Percentiles rank a stretch among this genome's conserved stretches.
phyloP scores from a whole-genome alignment of 176 grass and related monocot species.

The Phoenix dactylifera region DNA sequence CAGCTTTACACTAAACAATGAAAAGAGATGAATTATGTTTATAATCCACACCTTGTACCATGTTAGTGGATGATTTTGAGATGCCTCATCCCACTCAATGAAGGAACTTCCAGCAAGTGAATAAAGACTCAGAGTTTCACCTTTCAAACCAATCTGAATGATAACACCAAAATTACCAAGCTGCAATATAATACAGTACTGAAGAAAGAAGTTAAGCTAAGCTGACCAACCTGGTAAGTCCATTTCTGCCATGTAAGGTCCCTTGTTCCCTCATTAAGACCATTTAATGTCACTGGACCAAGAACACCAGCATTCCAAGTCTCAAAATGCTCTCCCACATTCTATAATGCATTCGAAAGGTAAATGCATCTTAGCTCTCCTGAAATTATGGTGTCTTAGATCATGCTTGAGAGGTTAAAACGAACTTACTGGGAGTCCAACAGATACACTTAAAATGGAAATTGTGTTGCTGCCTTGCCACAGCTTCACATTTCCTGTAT shows the following conservation, averaged over 20 bases:
- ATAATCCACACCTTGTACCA: constrained; percentile 72
- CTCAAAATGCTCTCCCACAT: constrained; percentile 94
- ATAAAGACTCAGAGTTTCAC: constrained; percentile 77
- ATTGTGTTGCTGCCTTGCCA: constrained; percentile 78
- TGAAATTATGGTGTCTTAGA: too few species aligned
- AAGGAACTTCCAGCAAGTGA: constrained; percentile 78
- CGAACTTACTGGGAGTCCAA: constrained; percentile 86
- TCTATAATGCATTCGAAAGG: constrained; percentile 33
- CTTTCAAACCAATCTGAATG: constrained; percentile 80
- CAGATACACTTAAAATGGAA: constrained; percentile 88
- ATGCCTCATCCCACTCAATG: constrained; percentile 74
- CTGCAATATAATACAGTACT: neutral
- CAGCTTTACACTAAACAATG: too few species aligned
- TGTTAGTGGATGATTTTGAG: constrained; percentile 74
- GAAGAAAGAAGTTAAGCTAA: neutral
- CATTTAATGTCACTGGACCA: constrained; percentile 73
- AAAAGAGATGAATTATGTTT: too few species aligned
- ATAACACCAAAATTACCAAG: constrained; percentile 14
- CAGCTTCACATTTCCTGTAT: constrained; percentile 60
- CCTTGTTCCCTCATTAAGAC: constrained; percentile 84
- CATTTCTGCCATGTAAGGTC: constrained; percentile 98
- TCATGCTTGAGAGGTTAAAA: neutral
- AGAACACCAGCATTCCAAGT: constrained; percentile 99
- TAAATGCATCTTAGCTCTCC: constrained; percentile 5
- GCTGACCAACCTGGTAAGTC: constrained; percentile 63